These are phyloP conservation scores for Coffea humblotiana DNA, from an alignment of 305 asterid species.

Conservation along the genomic window DNA sequence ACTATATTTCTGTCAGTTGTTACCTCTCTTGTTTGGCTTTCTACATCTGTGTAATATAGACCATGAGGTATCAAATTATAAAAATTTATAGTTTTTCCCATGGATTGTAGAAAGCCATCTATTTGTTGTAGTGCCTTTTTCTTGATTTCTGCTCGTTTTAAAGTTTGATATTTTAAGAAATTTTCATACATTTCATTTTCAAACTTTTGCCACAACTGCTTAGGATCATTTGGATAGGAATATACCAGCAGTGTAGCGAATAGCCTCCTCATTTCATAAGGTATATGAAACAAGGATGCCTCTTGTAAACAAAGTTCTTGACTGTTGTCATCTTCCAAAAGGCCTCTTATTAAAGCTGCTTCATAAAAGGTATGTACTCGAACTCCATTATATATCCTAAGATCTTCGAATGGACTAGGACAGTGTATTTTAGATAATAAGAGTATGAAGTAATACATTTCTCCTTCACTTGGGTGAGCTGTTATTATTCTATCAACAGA, in stretches of 20 bases:
- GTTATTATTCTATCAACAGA: neutral
- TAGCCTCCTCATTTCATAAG: neutral
- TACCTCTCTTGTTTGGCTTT: neutral
- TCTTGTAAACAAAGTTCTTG: neutral
- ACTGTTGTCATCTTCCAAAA: neutral
- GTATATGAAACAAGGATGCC: neutral
- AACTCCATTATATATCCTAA: neutral
- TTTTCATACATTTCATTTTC: neutral
- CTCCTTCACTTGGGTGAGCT: neutral
- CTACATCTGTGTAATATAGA: neutral
- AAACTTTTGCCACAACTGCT: neutral
- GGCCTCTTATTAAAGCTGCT: neutral
- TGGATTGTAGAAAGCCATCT: neutral
- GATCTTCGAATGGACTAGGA: neutral
- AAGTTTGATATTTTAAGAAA: too few species aligned
- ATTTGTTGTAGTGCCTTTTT: neutral
- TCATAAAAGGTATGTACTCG: neutral
- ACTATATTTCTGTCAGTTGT: neutral
- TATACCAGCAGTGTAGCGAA: neutral
- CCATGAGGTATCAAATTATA: neutral
- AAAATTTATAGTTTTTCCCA: neutral
- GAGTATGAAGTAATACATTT: neutral
- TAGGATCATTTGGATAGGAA: neutral
- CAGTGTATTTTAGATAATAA: neutral
- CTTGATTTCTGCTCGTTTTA: neutral